These are phyloP conservation scores for Wickerhamiella qilinensis DNA, from an alignment of 805 yeast genomes.

Conservation along the genomic window DNA sequence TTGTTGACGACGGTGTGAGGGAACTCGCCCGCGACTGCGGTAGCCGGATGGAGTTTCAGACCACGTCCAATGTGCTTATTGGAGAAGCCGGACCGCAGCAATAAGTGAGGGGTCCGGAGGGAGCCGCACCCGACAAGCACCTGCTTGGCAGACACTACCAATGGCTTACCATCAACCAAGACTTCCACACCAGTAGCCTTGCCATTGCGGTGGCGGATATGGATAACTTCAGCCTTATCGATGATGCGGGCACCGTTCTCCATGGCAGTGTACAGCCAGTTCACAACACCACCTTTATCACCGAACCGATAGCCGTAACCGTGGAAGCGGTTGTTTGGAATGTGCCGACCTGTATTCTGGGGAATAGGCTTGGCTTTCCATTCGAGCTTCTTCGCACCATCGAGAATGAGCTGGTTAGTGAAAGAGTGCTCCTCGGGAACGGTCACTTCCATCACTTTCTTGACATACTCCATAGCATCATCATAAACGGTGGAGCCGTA, in stretches of 20 bases:
- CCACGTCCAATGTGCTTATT: slow-evolving; percentile 36
- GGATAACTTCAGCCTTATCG: slow-evolving; percentile 29
- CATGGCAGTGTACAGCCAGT: slow-evolving; percentile 36
- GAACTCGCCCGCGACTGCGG: slow-evolving; percentile 27
- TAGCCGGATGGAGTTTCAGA: slow-evolving; percentile 36
- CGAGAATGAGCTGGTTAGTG: slow-evolving; percentile 28
- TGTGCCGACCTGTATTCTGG: slow-evolving; percentile 30
- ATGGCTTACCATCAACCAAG: slow-evolving; percentile 15
- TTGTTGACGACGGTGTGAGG: slow-evolving; percentile 25
- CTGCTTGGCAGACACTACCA: slow-evolving; percentile 27
- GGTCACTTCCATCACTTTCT: slow-evolving; percentile 33
- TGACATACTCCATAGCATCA: slow-evolving; percentile 30
- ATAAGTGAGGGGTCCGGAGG: slow-evolving; percentile 32
- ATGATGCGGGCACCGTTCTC: slow-evolving; percentile 30
- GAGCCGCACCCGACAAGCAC: slow-evolving; percentile 33
- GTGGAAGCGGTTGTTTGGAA: slow-evolving; percentile 33
- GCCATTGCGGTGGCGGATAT: slow-evolving; percentile 27
- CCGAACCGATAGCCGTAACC: slow-evolving; percentile 36
- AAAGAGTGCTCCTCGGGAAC: slow-evolving; percentile 27
- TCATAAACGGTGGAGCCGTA: slow-evolving; percentile 30
- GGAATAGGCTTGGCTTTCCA: slow-evolving; percentile 27
- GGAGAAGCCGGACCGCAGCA: slow-evolving; percentile 33
- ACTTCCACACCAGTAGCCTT: slow-evolving; percentile 31
- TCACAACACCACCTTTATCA: slow-evolving; percentile 32
- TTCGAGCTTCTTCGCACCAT: slow-evolving; percentile 31